These are phyloP conservation scores for Paspalum notatum DNA, from an alignment of 176 grass and related monocot genomes.

Conservation along the genomic window DNA sequence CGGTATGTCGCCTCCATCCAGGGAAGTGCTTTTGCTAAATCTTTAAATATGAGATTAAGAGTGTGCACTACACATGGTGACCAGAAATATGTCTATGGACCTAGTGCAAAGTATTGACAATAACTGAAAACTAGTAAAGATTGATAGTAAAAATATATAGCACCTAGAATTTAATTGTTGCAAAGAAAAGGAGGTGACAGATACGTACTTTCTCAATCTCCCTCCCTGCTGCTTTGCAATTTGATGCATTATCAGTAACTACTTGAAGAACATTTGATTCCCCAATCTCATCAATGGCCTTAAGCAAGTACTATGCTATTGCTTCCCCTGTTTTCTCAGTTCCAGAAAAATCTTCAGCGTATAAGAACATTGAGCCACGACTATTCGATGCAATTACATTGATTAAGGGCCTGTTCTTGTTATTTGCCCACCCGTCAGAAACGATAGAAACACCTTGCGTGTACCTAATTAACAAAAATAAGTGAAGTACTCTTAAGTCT, in stretches of 20 bases:
- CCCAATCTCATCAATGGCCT: conserved; percentile 5
- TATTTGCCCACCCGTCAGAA: conserved; percentile 16
- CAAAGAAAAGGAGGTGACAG: background rate
- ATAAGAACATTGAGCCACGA: background rate
- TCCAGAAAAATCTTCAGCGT: conserved; percentile 28
- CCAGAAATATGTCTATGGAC: conserved; percentile 30
- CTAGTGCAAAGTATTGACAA: background rate
- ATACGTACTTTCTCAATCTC: conserved; percentile 13
- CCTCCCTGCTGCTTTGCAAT: background rate
- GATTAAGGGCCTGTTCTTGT: background rate
- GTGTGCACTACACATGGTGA: conserved; percentile 17
- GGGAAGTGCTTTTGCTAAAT: conserved; percentile 17
- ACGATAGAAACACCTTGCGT: conserved; percentile 8
- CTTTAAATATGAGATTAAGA: conserved; percentile 33
- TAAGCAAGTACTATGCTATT: conserved; percentile 10
- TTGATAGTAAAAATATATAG: background rate
- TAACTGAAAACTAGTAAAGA: background rate
- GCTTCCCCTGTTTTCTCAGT: conserved; percentile 24
- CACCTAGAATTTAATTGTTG: background rate
- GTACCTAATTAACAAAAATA: background rate
- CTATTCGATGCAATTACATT: conserved; percentile 19
- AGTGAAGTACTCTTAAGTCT: background rate
- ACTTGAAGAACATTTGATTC: background rate
- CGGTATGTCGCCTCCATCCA: conserved; percentile 22
- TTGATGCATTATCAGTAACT: conserved; percentile 27